phyloP scores from a whole-genome alignment of 2,329 filamentous ascomycete species.

The Nectriaceae sp. region DNA sequence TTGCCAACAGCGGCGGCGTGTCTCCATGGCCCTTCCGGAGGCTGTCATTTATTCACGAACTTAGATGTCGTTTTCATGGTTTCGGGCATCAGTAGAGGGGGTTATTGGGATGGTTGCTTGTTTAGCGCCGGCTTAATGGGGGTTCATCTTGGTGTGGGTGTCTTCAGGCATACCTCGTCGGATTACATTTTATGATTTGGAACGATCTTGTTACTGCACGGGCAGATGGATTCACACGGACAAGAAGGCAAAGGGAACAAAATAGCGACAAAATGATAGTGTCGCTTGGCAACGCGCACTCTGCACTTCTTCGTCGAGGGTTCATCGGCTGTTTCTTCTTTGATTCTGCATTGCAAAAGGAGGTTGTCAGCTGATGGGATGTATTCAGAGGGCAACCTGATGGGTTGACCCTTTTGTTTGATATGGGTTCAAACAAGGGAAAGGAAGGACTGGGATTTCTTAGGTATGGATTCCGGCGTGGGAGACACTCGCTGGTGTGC shows the following conservation, averaged over 20 bases:
- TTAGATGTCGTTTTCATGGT: constrained; percentile 17
- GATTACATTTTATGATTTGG: constrained; percentile 23
- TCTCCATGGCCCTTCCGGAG: constrained; percentile 3
- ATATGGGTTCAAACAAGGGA: constrained; percentile 7
- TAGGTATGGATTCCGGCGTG: constrained; percentile 7
- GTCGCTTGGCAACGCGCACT: background rate
- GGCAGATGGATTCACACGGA: constrained; percentile 3
- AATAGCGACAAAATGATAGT: background rate
- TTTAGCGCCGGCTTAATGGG: constrained; percentile 27
- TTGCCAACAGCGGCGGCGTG: background rate
- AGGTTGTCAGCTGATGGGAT: constrained; percentile 10
- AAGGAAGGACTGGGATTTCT: constrained; percentile 7
- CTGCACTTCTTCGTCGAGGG: background rate
- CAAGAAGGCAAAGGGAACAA: constrained; percentile 3
- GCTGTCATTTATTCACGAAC: constrained; percentile 21
- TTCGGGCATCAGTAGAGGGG: constrained; percentile 22
- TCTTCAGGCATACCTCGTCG: constrained; percentile 14
- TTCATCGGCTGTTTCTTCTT: background rate
- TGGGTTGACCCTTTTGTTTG: constrained; percentile 3
- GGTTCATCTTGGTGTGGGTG: constrained; percentile 19
- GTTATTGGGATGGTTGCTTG: constrained; percentile 18
- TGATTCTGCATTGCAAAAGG: constrained; percentile 16
- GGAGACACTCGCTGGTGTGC: constrained; percentile 8
- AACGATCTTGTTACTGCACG: constrained; percentile 20
- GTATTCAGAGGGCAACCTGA: no score